Evolutionary conservation across 1,139 yeast genomes (phyloP).

Genomic region (Blastobotrys petasosporus): DNA sequence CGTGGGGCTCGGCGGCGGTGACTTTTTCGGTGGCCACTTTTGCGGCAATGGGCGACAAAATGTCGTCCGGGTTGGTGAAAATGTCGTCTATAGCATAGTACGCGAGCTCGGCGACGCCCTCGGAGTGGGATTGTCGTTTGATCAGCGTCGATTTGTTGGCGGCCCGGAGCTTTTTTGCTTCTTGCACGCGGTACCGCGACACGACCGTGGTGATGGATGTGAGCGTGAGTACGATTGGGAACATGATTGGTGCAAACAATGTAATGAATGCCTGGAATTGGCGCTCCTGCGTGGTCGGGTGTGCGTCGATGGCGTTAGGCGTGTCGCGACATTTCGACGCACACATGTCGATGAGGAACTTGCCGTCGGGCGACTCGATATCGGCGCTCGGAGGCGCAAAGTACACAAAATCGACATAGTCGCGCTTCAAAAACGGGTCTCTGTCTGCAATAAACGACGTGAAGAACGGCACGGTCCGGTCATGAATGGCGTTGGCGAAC

Average conservation of each 20-base stretch:
- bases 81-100: conserved; percentile 14
- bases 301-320: conserved; percentile 10
- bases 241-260: conserved; percentile 21
- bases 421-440: conserved; percentile 41
- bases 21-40: conserved; percentile 1
- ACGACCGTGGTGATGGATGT: conserved; percentile 23
- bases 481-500: conserved; percentile 73
- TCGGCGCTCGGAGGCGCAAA: conserved; percentile 2
- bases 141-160: conserved; percentile 5
- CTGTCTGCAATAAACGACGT: conserved; percentile 44
- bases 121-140: conserved; percentile 13
- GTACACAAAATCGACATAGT: conserved; percentile 22
- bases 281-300: conserved; percentile 17
- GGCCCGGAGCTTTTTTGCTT: conserved; percentile 10
- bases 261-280: conserved; percentile 17
- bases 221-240: conserved; percentile 24
- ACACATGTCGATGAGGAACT: conserved; percentile 26
- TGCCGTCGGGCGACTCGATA: conserved; percentile 7
- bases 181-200: conserved; percentile 22
- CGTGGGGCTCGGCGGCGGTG: background rate
- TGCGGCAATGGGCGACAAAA: background rate
- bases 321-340: conserved; percentile 17
- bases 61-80: conserved; percentile 8
- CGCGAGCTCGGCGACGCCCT: conserved; percentile 20
- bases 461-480: conserved; percentile 55